Evolutionary conservation across 2,329 filamentous ascomycete genomes (phyloP).

Genomic region (Microcyclospora tardicrescens): DNA sequence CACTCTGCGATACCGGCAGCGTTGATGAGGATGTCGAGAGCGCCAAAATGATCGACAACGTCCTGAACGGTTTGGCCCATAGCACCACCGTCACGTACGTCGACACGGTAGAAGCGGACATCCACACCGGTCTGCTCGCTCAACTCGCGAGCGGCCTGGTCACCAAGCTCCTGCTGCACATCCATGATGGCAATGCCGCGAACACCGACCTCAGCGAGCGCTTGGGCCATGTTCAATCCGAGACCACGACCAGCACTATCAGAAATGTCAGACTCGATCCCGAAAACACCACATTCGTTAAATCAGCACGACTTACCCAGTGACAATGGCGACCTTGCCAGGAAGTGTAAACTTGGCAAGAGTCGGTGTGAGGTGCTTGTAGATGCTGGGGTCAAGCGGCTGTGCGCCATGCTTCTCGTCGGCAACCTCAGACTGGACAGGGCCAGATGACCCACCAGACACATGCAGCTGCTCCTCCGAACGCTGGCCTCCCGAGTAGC

Average conservation of each 20-base stretch:
- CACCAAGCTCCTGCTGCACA: conserved; percentile 61
- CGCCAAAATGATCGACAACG: conserved; percentile 53
- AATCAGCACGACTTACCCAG: conserved; percentile 40
- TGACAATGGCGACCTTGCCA: conserved; percentile 59
- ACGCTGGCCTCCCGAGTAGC: conserved; percentile 21
- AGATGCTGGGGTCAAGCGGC: conserved; percentile 28
- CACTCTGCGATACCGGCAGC: conserved; percentile 66
- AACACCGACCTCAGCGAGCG: conserved; percentile 62
- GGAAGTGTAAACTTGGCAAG: conserved; percentile 57
- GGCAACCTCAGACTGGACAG: conserved; percentile 20
- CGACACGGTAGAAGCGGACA: conserved; percentile 65
- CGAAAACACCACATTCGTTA: background rate
- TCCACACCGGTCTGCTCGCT: conserved; percentile 60
- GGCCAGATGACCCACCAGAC: conserved; percentile 11
- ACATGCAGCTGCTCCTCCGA: conserved; percentile 17
- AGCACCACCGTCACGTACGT: conserved; percentile 58
- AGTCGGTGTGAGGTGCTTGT: conserved; percentile 44
- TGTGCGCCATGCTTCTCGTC: conserved; percentile 20
- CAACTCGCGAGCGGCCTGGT: conserved; percentile 55
- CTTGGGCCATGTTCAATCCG: conserved; percentile 67
- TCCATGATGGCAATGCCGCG: conserved; percentile 65
- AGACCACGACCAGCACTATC: conserved; percentile 59
- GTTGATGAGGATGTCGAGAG: conserved; percentile 65
- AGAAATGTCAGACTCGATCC: conserved; percentile 16
- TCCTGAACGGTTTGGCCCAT: conserved; percentile 57